Conservation (phyloP, 495 filamentous ascomycete species). For the Podospora sp. region DNA sequence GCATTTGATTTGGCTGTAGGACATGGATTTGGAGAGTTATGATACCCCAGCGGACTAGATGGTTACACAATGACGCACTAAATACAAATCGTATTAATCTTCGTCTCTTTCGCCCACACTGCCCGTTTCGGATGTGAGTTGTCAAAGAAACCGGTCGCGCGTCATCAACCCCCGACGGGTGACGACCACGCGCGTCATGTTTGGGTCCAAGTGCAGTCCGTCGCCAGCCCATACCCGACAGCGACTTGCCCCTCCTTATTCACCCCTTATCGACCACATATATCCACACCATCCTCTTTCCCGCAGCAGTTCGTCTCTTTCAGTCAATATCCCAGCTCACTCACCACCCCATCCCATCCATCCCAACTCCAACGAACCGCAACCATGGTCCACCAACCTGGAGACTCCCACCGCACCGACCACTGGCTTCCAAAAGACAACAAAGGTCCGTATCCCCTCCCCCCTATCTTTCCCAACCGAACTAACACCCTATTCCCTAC, state of each 20-base stretch:
- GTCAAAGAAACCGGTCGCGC: not conserved
- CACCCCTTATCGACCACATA: not conserved
- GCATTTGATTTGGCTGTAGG: conserved; percentile 7
- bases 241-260: not conserved
- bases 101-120: not conserved
- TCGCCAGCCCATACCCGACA: not conserved
- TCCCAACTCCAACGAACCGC: not conserved
- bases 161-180: not conserved
- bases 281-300: not conserved
- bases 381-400: conserved; percentile 50
- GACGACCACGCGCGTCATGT: not conserved
- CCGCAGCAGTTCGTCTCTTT: not conserved
- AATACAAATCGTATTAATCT: not conserved
- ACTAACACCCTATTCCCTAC: not conserved
- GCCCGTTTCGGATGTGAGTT: not conserved
- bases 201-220: not conserved
- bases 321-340: not conserved
- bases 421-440: conserved; percentile 58
- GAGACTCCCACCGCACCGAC: conserved; percentile 42
- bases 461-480: not conserved
- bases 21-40: not conserved
- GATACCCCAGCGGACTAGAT: conserved; percentile 11
- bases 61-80: not conserved
- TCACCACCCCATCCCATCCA: not conserved
- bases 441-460: conserved; percentile 26